Evolutionary conservation across 2,329 filamentous ascomycete species (phyloP).

Genomic region (Akanthomyces dipterigenus): DNA sequence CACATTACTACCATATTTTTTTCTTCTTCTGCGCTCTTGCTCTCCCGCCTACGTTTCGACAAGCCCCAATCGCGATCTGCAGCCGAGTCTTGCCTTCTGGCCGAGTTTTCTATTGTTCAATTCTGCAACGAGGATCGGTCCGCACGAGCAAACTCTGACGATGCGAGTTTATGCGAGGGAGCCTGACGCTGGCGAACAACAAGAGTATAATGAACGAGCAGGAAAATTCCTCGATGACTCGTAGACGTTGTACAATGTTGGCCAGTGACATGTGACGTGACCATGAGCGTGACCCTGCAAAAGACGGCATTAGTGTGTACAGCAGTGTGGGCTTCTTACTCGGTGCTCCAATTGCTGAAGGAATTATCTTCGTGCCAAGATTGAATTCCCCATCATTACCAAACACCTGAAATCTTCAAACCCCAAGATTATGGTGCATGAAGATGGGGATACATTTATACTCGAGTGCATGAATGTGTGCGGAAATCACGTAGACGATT

Average conservation of each 20-base stretch:
- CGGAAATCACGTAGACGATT: neutral
- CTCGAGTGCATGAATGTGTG: neutral
- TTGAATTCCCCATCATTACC: constrained; percentile 46
- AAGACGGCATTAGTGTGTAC: constrained; percentile 52
- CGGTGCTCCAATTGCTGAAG: constrained; percentile 50
- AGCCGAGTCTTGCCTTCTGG: neutral
- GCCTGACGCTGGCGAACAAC: neutral
- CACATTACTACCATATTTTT: neutral
- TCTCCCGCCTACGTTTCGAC: neutral
- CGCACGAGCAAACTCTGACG: neutral
- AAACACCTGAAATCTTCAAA: constrained; percentile 42
- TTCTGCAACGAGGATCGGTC: too few species aligned
- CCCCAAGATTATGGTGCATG: constrained; percentile 46
- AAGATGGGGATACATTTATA: constrained; percentile 44
- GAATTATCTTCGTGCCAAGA: constrained; percentile 51
- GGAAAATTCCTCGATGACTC: neutral
- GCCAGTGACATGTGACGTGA: neutral
- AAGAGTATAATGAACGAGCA: neutral
- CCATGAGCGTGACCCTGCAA: neutral
- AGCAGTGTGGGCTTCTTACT: constrained; percentile 42
- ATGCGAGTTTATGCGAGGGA: neutral
- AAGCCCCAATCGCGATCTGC: neutral
- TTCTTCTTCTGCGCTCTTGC: neutral
- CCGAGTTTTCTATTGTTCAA: neutral
- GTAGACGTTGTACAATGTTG: neutral